Percentiles rank a stretch among this genome's conserved stretches.
Conservation (phyloP, 1,139 yeast genomes). For the Tardiomyces digboiensis region DNA sequence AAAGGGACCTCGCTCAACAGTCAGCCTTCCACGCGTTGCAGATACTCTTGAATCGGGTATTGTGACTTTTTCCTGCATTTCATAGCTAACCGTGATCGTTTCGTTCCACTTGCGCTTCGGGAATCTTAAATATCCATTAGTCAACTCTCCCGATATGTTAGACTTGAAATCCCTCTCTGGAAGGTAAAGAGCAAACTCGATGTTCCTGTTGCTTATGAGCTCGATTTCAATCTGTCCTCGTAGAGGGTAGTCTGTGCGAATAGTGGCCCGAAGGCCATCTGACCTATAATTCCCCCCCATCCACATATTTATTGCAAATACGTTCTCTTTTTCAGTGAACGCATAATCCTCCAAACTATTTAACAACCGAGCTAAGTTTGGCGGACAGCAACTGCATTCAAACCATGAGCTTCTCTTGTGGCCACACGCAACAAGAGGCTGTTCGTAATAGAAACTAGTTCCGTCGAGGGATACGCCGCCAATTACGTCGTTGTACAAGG, state of each 20-base stretch:
- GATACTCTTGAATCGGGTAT: constrained; percentile 2
- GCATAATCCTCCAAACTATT: constrained; percentile 5
- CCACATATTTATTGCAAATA: constrained; percentile 4
- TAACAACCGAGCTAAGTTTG: constrained; percentile 13
- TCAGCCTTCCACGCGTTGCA: constrained; percentile 3
- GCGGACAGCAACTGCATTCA: constrained; percentile 21
- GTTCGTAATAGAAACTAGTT: constrained; percentile 5
- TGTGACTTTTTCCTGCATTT: constrained; percentile 1
- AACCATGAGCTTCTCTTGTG: constrained; percentile 18
- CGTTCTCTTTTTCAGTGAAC: neutral
- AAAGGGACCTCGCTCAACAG: constrained; percentile 6
- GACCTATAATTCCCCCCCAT: constrained; percentile 1
- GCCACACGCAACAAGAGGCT: constrained; percentile 15
- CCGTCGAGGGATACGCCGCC: constrained; percentile 6
- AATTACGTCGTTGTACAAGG: constrained; percentile 4
- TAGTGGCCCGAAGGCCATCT: neutral
- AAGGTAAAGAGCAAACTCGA: neutral
- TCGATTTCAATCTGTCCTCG: neutral
- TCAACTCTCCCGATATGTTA: neutral
- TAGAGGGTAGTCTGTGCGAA: neutral
- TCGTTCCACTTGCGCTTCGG: constrained; percentile 3
- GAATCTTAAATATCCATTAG: constrained; percentile 4
- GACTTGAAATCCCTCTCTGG: neutral
- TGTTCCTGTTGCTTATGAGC: neutral
- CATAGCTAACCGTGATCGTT: constrained; percentile 2